Conservation (phyloP, 2,329 filamentous ascomycete genomes). For the Thelonectria blattea region DNA sequence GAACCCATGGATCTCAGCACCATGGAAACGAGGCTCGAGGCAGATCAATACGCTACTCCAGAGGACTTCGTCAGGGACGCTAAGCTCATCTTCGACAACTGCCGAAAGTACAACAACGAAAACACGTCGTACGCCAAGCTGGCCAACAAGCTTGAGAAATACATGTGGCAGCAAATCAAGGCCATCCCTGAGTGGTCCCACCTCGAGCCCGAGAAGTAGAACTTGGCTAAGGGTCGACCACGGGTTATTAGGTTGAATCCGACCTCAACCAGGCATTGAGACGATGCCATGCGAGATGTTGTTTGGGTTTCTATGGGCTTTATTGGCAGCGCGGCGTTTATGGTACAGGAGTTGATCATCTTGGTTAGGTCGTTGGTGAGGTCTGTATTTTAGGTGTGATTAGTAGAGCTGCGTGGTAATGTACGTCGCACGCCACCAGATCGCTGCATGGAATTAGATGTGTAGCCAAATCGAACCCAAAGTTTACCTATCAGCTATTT, state of each 20-base stretch:
- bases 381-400: background rate
- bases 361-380: background rate
- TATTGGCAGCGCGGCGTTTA: conserved; percentile 32
- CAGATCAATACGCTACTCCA: conserved; percentile 87
- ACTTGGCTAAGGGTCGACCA: conserved; percentile 18
- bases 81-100: conserved; percentile 91
- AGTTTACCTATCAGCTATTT: too few species aligned
- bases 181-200: conserved; percentile 92
- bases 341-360: background rate
- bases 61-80: conserved; percentile 94
- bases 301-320: background rate
- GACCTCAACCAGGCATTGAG: background rate
- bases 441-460: too few species aligned
- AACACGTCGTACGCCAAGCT: conserved; percentile 94
- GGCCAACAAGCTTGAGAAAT: conserved; percentile 90
- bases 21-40: conserved; percentile 95
- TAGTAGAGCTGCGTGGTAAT: too few species aligned
- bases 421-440: too few species aligned
- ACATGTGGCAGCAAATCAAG: conserved; percentile 92
- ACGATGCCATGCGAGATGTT: background rate
- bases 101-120: conserved; percentile 94
- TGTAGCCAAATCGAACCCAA: too few species aligned
- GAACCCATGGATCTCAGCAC: conserved; percentile 96
- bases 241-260: background rate
- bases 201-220: conserved; percentile 56